Conservation (phyloP, 768 basidiomycete species). For the Holtermanniella nyarrowii region DNA sequence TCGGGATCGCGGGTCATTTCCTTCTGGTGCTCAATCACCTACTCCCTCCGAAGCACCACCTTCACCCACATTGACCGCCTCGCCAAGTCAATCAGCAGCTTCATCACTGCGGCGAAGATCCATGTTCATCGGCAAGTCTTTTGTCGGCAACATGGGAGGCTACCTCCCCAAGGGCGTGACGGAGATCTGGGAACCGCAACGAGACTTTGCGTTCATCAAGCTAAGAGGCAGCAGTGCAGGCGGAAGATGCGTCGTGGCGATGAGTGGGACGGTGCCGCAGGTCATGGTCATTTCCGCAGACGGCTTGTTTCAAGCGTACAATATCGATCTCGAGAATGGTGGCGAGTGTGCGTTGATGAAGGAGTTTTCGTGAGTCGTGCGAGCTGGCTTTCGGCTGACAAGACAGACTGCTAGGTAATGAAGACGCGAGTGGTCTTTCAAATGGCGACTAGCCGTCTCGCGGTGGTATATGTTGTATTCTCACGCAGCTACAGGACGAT, state of each 20-base stretch:
- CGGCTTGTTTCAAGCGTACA: constrained; percentile 91
- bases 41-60: constrained; percentile 28
- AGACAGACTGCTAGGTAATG: constrained; percentile 22
- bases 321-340: constrained; percentile 88
- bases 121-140: constrained; percentile 36
- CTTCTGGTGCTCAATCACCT: constrained; percentile 35
- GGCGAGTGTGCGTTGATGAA: constrained; percentile 92
- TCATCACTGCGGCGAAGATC: constrained; percentile 32
- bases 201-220: constrained; percentile 86
- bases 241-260: constrained; percentile 72
- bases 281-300: constrained; percentile 95
- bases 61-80: constrained; percentile 16
- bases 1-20: not conserved
- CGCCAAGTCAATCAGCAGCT: constrained; percentile 14
- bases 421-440: constrained; percentile 15
- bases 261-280: constrained; percentile 89
- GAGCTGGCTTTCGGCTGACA: not conserved
- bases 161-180: constrained; percentile 67
- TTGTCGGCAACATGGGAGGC: constrained; percentile 38
- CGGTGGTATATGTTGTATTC: not conserved
- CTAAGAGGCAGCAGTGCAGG: constrained; percentile 63
- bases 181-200: constrained; percentile 92
- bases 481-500: not conserved
- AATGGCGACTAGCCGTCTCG: not conserved
- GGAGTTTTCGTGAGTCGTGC: constrained; percentile 56